Conservation (phyloP, 495 filamentous ascomycete genomes). For the Hyaloscypha variabilis region DNA sequence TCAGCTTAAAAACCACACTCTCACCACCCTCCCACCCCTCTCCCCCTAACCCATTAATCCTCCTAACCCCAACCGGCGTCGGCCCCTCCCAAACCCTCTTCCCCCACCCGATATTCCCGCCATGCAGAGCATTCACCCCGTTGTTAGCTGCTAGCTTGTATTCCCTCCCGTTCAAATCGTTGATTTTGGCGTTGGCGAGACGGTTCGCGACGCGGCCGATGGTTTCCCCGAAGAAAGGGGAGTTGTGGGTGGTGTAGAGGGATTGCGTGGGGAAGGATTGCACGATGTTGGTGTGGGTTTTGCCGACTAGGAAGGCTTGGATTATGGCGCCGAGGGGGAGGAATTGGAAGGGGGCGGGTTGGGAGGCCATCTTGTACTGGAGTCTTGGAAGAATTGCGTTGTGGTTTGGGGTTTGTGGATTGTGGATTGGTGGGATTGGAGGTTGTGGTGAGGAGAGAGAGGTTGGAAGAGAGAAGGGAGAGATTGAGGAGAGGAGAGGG, state of each 20-base stretch:
- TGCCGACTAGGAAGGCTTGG: constrained; percentile 73
- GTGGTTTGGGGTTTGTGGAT: too few relatives aligned
- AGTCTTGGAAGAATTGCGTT: too few relatives aligned
- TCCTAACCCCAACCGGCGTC: constrained; percentile 51
- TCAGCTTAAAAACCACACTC: constrained; percentile 73
- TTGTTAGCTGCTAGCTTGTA: constrained; percentile 77
- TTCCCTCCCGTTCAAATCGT: constrained; percentile 68
- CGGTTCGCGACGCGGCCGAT: constrained; percentile 94
- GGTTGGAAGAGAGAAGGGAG: neutral
- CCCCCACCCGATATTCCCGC: constrained; percentile 81
- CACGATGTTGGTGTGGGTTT: constrained; percentile 85
- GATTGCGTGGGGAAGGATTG: constrained; percentile 75
- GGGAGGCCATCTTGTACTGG: constrained; percentile 22
- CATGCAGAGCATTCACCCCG: constrained; percentile 78
- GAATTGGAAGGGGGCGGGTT: constrained; percentile 57
- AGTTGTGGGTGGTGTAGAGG: constrained; percentile 73
- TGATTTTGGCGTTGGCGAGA: constrained; percentile 70
- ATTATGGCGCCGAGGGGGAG: constrained; percentile 87
- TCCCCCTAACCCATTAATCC: constrained; percentile 46
- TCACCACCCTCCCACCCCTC: constrained; percentile 69
- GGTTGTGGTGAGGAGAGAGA: neutral
- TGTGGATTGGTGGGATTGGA: neutral
- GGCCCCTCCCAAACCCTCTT: constrained; percentile 83
- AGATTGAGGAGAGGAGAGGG: neutral
- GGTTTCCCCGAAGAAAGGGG: constrained; percentile 84